Base-by-base conservation (phyloP, 2,329 filamentous ascomycete genomes). In the Apiospora marii region DNA sequence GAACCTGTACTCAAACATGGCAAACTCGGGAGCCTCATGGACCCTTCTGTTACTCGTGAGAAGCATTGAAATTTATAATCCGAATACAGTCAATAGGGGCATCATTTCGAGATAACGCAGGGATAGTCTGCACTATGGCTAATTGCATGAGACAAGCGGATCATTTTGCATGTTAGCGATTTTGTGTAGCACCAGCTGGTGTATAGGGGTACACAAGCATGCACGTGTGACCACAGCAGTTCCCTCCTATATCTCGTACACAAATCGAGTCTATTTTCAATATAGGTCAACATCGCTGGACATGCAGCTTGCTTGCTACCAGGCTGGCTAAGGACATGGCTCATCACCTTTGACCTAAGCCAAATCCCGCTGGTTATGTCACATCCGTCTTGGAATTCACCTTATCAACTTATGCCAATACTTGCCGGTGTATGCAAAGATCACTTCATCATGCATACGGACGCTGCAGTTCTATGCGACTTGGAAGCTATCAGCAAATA, bases 121-220 rank as follows among this genome's bases (percentile, higher is more conserved):
- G 67, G 67, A n/a, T 46, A 48, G 41, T 19, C 41, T 68, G 12
- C n/a, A 76, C 72, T 74, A 70, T 70, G 76, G 73, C 71, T 73
- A 73, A 75, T 46, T 53, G 73, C 74, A 75, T 78, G 74, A 80
- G 75, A 79, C 79, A 79, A 72, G 73, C 79, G 77, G 79, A 73
- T 78, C 76, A 76, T 77, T 74, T 76, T 74, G 72, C 73, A 75
- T 79, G 78, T 79, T 78, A 78, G 76, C 75, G 78, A 79, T 70
- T 76, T 74, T 72, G 58, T n/a, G 77, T 78, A 49, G 73, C 72
- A 77, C 77, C 74, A 75, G 72, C 68, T 70, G 73, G 72, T 69
- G 71, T 74, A 70, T 49, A 75, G 70, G 70, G 58, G 75, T 74
- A 73, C 68, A 73, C 79, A 76, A 72, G 69, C 46, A 76, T 76